Percentiles rank a stretch among this genome's conserved stretches.
These are phyloP conservation scores for Lactarius sp. DNA, from an alignment of 768 basidiomycete species.

Conservation along the genomic window DNA sequence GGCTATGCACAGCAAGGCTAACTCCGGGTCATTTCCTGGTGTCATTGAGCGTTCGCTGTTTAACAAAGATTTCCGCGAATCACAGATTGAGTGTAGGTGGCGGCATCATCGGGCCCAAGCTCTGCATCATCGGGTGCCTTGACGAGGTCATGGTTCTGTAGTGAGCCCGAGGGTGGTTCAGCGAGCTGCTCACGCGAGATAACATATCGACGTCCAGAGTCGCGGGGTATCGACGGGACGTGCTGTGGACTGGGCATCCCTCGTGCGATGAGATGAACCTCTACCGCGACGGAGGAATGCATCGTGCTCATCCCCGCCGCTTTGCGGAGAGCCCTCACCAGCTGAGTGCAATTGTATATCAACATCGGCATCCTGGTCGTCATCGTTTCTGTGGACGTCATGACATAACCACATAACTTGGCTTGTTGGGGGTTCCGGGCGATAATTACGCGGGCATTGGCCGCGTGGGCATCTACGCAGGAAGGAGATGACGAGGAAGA, in stretches of 20 bases:
- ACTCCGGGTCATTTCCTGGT: conserved; percentile 30
- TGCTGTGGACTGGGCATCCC: conserved; percentile 8
- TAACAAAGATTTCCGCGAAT: conserved; percentile 22
- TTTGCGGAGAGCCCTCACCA: no score
- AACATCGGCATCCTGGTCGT: no score
- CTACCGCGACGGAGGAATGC: no score
- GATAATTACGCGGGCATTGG: no score
- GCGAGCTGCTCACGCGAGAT: conserved; percentile 18
- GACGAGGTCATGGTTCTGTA: neutral
- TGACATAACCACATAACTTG: no score
- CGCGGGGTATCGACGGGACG: conserved; percentile 13
- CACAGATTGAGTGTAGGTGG: conserved; percentile 12
- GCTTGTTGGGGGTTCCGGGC: no score
- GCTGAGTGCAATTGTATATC: no score
- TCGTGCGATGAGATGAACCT: neutral
- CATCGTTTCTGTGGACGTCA: neutral
- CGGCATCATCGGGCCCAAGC: conserved; percentile 14
- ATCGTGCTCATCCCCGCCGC: conserved; percentile 27
- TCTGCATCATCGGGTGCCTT: conserved; percentile 13
- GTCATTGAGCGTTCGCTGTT: conserved; percentile 33
- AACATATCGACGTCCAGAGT: conserved; percentile 5
- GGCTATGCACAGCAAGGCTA: conserved; percentile 48
- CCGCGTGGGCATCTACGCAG: no score
- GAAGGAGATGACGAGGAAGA: no score
- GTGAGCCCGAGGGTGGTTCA: neutral